Percentiles rank a stretch among this genome's conserved stretches.
Conservation (phyloP, 2,329 filamentous ascomycete species). For the Plenodomus lindquistii region DNA sequence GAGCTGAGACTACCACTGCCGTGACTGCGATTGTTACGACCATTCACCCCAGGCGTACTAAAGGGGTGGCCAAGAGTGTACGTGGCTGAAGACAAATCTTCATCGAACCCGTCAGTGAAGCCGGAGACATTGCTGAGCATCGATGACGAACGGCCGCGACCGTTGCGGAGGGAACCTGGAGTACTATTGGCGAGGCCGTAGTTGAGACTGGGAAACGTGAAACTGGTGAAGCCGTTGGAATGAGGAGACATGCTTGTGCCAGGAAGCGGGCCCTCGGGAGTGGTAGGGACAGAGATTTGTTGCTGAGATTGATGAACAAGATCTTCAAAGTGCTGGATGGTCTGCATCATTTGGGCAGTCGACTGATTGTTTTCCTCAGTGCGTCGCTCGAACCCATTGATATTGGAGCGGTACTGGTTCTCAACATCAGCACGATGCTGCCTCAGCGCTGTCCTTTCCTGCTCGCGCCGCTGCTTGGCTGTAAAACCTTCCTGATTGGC, state of each 20-base stretch:
- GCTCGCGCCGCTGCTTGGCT: slow-evolving; percentile 58
- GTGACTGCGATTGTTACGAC: slow-evolving; percentile 49
- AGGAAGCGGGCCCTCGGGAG: slow-evolving; percentile 64
- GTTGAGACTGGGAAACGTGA: slow-evolving; percentile 42
- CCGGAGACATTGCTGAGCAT: slow-evolving; percentile 58
- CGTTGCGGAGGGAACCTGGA: slow-evolving; percentile 40
- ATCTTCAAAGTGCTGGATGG: slow-evolving; percentile 45
- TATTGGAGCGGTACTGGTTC: slow-evolving; percentile 44
- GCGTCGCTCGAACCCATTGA: slow-evolving; percentile 44
- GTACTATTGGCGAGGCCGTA: slow-evolving; percentile 33
- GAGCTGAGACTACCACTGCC: slow-evolving; percentile 54
- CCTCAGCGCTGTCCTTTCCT: slow-evolving; percentile 45
- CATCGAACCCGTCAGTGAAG: slow-evolving; percentile 53
- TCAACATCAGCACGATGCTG: slow-evolving; percentile 41
- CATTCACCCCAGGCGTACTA: slow-evolving; percentile 44
- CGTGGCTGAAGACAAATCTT: slow-evolving; percentile 31
- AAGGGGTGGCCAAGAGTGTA: slow-evolving; percentile 42
- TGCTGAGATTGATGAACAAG: slow-evolving; percentile 45
- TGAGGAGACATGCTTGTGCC: slow-evolving; percentile 52
- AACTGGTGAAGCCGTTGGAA: slow-evolving; percentile 40
- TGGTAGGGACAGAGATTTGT: slow-evolving; percentile 50
- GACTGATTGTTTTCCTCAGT: slow-evolving; percentile 45
- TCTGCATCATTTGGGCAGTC: slow-evolving; percentile 41
- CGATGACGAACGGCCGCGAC: slow-evolving; percentile 54
- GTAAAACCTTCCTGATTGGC: slow-evolving; percentile 68